phyloP scores from a whole-genome alignment of 331 rosid genomes.

The Quercus tomentella region DNA sequence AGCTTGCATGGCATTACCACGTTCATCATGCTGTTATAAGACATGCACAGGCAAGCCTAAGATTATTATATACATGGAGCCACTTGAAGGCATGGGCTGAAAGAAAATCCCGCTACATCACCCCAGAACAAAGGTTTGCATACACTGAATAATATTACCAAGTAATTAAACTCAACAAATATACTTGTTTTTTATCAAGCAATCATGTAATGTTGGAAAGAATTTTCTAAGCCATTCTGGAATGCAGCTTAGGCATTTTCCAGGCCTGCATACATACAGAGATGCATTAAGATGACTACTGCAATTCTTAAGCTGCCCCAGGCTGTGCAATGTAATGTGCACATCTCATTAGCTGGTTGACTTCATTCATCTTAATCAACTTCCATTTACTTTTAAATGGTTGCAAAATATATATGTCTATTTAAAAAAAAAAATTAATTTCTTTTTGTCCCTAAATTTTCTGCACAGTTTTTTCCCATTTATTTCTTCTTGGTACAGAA shows the following conservation, averaged over 20 bases:
- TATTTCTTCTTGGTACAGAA: not conserved
- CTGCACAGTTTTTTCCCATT: not conserved
- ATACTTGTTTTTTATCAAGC: not conserved
- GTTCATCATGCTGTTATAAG: constrained; percentile 72
- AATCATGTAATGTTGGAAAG: constrained; percentile 9
- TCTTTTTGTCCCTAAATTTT: not conserved
- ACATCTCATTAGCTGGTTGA: not conserved
- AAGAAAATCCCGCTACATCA: constrained; percentile 51
- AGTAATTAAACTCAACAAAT: constrained; percentile 10
- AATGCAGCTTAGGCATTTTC: not conserved
- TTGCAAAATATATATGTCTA: no score
- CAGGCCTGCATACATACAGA: not conserved
- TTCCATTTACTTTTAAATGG: not conserved
- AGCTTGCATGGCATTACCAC: constrained; percentile 49
- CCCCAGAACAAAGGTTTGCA: constrained; percentile 42
- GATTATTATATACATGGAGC: constrained; percentile 48
- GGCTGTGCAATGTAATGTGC: not conserved
- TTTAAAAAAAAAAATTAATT: not conserved
- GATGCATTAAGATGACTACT: not conserved
- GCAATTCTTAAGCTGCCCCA: not conserved
- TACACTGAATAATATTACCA: constrained; percentile 29
- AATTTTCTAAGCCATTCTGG: not conserved
- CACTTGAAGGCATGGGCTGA: constrained; percentile 52
- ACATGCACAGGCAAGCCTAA: constrained; percentile 73
- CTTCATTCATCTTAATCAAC: not conserved